Evolutionary conservation across 768 basidiomycete genomes (phyloP).

Genomic region (Tricholoma matsutake): DNA sequence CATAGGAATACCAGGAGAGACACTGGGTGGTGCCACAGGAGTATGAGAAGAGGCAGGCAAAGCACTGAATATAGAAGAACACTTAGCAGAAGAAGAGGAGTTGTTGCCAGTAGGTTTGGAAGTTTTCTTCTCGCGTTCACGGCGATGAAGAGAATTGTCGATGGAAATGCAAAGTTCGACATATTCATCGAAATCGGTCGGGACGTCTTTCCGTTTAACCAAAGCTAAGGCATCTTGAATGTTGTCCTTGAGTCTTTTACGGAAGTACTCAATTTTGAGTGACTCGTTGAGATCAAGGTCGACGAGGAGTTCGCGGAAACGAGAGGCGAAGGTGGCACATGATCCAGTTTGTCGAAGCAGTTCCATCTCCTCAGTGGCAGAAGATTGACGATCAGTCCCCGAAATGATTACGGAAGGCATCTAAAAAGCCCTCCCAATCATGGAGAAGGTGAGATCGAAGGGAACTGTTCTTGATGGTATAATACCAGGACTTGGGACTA

Average conservation of each 20-base stretch:
- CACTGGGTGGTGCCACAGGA: too few species aligned
- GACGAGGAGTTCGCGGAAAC: background rate
- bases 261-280: conserved; percentile 31
- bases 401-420: too few species aligned
- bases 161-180: conserved; percentile 18
- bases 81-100: background rate
- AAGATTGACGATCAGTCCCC: too few species aligned
- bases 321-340: background rate
- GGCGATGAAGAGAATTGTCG: conserved; percentile 23
- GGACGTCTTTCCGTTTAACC: conserved; percentile 10
- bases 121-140: conserved; percentile 11
- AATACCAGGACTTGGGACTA: too few species aligned
- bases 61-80: too few species aligned
- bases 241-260: conserved; percentile 25
- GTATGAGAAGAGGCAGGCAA: too few species aligned
- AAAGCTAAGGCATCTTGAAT: conserved; percentile 23
- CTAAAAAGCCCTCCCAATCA: too few species aligned
- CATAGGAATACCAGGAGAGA: too few species aligned
- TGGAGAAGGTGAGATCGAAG: too few species aligned
- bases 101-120: background rate
- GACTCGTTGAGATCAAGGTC: conserved; percentile 28
- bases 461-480: too few species aligned
- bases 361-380: too few species aligned
- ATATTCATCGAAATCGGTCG: conserved; percentile 18
- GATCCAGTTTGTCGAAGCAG: background rate